Conservation (phyloP, 768 basidiomycete genomes). For the Tricholoma saponaceum region DNA sequence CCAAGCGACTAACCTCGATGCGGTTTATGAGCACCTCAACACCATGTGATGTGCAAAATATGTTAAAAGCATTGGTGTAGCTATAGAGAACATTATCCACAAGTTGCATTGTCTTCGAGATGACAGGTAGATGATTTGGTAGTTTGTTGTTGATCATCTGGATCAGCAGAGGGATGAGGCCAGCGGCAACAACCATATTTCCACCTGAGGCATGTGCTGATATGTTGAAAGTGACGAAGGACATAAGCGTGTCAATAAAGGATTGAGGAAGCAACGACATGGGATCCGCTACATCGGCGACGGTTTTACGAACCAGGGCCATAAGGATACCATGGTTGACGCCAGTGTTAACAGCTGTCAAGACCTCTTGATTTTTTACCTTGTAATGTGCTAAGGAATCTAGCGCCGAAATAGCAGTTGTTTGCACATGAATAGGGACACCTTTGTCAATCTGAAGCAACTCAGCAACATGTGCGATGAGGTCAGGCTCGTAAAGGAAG, state of each 20-base stretch:
- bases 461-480: constrained; percentile 85
- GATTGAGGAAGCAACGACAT: constrained; percentile 66
- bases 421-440: constrained; percentile 71
- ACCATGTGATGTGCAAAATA: constrained; percentile 82
- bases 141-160: constrained; percentile 82
- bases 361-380: constrained; percentile 77
- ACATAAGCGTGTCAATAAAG: constrained; percentile 80
- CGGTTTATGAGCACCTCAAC: constrained; percentile 81
- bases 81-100: constrained; percentile 92
- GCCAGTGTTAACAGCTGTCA: constrained; percentile 88
- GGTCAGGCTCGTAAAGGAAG: constrained; percentile 93
- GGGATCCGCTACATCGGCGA: constrained; percentile 63
- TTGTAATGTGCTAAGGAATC: constrained; percentile 89
- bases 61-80: constrained; percentile 79
- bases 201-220: constrained; percentile 82
- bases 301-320: constrained; percentile 80
- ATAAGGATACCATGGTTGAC: constrained; percentile 95
- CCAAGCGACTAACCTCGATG: constrained; percentile 62
- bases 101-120: constrained; percentile 89
- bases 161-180: constrained; percentile 82
- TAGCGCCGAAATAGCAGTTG: constrained; percentile 82
- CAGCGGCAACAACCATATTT: constrained; percentile 93
- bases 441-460: constrained; percentile 77
- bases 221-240: constrained; percentile 84
- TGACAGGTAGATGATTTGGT: constrained; percentile 63